Base-by-base conservation (phyloP, 345 rosid genomes). In the Populus deltoides region DNA sequence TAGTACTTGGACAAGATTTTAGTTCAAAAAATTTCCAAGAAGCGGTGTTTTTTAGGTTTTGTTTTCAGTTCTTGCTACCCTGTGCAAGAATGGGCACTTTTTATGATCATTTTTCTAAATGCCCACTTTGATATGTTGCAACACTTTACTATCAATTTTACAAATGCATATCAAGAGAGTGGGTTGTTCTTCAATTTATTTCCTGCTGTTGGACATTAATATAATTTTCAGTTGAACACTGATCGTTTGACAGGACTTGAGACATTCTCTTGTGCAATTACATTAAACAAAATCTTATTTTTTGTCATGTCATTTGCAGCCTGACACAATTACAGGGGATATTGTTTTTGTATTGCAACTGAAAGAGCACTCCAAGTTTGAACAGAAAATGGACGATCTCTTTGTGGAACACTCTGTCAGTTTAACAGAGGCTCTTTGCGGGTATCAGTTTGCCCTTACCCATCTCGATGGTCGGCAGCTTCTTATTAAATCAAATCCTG, bases 381-480 rank as follows among this genome's bases (percentile, higher is more conserved):
- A 87, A 59, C 73, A 80, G 81, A 85, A 72, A 75, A 68, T 33
- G 59, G 78, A 72, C 66, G 83, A 75, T 61, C 86, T 77, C 24
- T 17, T 47, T 35, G 78, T 53, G 61, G 82, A 75, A 84, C 90
- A 83, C 77, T 83, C 84, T 25, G 80, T 87, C 39, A 82, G 85
- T 67, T 80, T 91, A 57, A 89, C 90, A 8, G 94, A 91, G 84
- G 88, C 90, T 38, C 88, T 91, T 24, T 91, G 94, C 29, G 94
- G 94, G 47, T 89, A 88, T 83, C 92, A 88, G 73, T 91, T 91
- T 76, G 81, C 81, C 51, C 76, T 89, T 6, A 83, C 90, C 72
- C 94, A 88, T 80, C 86, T 89, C 74, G 94, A 88, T 79, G 86
- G 86, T 45, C 82, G 92, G 81, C 91, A 89, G 87, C 94, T 91